Conservation (phyloP, 495 filamentous ascomycete species). For the Aspergillus funiculosus region DNA sequence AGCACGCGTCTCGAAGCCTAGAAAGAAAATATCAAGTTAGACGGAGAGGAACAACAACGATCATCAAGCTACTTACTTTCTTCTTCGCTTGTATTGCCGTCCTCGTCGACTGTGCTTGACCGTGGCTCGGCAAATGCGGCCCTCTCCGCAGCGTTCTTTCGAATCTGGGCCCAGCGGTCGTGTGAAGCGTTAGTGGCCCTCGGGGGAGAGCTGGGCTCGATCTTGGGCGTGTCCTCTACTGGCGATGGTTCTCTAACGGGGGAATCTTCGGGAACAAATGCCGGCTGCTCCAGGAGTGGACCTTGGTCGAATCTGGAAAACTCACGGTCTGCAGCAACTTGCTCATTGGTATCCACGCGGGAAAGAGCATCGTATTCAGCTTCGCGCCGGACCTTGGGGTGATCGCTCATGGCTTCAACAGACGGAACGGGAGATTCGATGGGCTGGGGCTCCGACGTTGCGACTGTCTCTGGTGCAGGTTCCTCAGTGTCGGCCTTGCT, state of each 20-base stretch:
- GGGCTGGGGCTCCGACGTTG: constrained; percentile 23
- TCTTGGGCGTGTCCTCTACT: constrained; percentile 18
- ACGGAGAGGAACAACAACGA: too few relatives aligned
- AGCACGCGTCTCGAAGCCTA: constrained; percentile 91
- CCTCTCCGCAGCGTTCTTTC: constrained; percentile 85
- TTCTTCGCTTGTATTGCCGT: constrained; percentile 87
- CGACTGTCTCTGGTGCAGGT: not conserved
- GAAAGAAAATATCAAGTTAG: constrained; percentile 20
- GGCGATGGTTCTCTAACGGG: constrained; percentile 28
- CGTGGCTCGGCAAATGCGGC: constrained; percentile 53
- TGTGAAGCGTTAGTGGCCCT: constrained; percentile 31
- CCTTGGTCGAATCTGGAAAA: constrained; percentile 89
- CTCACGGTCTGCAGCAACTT: constrained; percentile 57
- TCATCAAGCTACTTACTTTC: constrained; percentile 65
- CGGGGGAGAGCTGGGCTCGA: constrained; percentile 12
- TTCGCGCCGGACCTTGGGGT: constrained; percentile 44
- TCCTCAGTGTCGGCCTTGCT: constrained; percentile 12
- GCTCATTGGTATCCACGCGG: constrained; percentile 59
- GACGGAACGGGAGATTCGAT: constrained; percentile 9
- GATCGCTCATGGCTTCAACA: constrained; percentile 24
- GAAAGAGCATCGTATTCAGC: constrained; percentile 51
- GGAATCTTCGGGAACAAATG: constrained; percentile 69
- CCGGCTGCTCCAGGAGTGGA: constrained; percentile 78
- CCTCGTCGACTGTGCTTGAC: constrained; percentile 56
- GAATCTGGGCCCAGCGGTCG: constrained; percentile 90